A percentile compares a stretch with the other conserved stretches of the same genome.
phyloP scores from a whole-genome alignment of 1,284 basidiomycete species.

The Sanghuangporus sanghuang region DNA sequence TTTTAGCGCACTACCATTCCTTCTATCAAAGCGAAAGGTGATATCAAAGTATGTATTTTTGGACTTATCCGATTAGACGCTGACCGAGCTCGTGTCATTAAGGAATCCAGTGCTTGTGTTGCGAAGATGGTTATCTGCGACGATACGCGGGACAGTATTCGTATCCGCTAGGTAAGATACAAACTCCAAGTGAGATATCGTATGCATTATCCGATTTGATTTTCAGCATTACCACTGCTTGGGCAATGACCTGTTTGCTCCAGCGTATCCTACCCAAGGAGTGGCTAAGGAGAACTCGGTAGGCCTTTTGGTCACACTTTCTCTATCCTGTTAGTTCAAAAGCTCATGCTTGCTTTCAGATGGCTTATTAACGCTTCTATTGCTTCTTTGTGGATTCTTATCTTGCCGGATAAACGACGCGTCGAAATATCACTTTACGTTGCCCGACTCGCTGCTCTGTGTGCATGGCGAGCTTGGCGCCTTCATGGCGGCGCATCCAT shows the following conservation, averaged over 20 bases:
- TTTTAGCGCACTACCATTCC: conserved; percentile 9
- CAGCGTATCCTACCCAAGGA: conserved; percentile 13
- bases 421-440: conserved; percentile 18
- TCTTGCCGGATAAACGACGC: conserved; percentile 12
- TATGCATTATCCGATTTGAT: background rate
- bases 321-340: background rate
- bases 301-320: background rate
- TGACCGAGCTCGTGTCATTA: background rate
- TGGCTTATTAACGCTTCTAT: conserved; percentile 17
- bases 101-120: conserved; percentile 6
- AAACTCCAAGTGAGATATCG: background rate
- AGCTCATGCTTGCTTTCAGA: background rate
- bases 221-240: conserved; percentile 16
- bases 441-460: conserved; percentile 15
- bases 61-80: background rate
- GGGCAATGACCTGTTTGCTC: conserved; percentile 18
- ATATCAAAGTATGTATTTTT: conserved; percentile 3
- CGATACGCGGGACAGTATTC: conserved; percentile 17
- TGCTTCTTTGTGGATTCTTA: conserved; percentile 17
- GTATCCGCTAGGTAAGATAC: conserved; percentile 13
- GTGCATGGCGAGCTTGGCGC: conserved; percentile 13
- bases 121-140: conserved; percentile 13
- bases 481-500: conserved; percentile 6
- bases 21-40: background rate
- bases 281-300: conserved; percentile 8